Evolutionary conservation across 2,329 filamentous ascomycete species (phyloP), one percentile per base, ranked within the genome.

Genomic region (Aspergillus amoenus): DNA sequence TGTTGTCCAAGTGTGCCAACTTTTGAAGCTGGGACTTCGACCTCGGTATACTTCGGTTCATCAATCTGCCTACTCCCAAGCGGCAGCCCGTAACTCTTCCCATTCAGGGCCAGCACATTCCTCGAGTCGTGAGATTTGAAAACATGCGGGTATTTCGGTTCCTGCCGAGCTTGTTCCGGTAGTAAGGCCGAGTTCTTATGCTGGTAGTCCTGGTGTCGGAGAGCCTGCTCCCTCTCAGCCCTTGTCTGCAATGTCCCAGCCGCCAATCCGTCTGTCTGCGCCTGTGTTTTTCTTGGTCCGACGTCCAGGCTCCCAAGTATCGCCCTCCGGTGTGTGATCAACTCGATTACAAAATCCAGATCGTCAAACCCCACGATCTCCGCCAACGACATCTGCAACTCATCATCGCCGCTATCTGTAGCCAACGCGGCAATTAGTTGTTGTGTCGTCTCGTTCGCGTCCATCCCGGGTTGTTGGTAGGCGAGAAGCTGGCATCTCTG

Each of bases 331-430:
- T 93, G 87, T 2, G 86, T 83, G 52, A 97, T 88, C n/a, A 97
- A 79, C 61, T 97, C 91, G 61, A 93, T 93, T 52, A 97, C 88
- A 66, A 99, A 87, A 63, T 99, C 93, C 17, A 99, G 80, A 68
- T 97, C 91, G 66, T 94, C 92, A 67, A 93, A 97, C 0, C 95
- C 94, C 59, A 99, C 81, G 43, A 97, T 84, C 66, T 99, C 94
- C 0, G 90, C 91, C 37, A 99, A 81, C 41, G 88, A 86, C 69
- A 92, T 93, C 72, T 97, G 93, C n/a, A 97, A 79, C 73, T 96
- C 91, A 57, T 96, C 90, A 57, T 96, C 89, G 32, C 84, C 81
- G 66, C 80, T 84, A 64, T 86, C 82, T 4, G 91, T 90, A 7
- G 82, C 82, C 37, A 99, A 74, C 3, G 93, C 81, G 5, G 90